phyloP scores from a whole-genome alignment of 2,329 filamentous ascomycete genomes.

The Blumeria hordei region DNA sequence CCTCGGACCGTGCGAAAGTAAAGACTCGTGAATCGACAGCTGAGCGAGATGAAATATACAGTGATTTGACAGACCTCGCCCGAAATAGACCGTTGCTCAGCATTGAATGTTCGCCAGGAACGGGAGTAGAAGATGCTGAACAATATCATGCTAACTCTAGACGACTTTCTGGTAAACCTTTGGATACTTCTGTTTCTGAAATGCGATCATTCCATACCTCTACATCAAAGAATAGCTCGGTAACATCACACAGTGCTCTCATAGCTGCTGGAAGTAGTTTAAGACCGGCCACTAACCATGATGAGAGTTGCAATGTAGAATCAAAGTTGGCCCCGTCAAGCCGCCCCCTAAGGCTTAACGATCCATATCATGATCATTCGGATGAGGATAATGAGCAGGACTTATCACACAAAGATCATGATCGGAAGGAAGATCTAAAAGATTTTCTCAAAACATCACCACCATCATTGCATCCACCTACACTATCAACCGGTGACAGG shows the following conservation, averaged over 20 bases:
- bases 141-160: conserved; percentile 64
- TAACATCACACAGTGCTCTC: conserved; percentile 52
- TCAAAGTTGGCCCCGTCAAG: conserved; percentile 34
- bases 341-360: conserved; percentile 54
- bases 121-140: conserved; percentile 69
- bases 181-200: conserved; percentile 31
- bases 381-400: conserved; percentile 17
- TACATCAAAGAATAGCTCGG: conserved; percentile 18
- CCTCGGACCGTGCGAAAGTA: conserved; percentile 26
- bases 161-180: conserved; percentile 36
- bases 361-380: conserved; percentile 79
- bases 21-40: conserved; percentile 49
- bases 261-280: conserved; percentile 18
- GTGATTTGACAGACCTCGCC: conserved; percentile 89
- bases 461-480: conserved; percentile 27
- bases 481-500: conserved; percentile 7
- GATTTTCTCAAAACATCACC: conserved; percentile 50
- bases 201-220: conserved; percentile 26
- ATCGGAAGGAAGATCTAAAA: conserved; percentile 38
- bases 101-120: conserved; percentile 40
- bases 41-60: conserved; percentile 39
- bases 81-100: conserved; percentile 44
- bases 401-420: conserved; percentile 6
- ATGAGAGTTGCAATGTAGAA: conserved; percentile 8
- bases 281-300: conserved; percentile 14